Conservation (phyloP, 768 basidiomycete species). For the Tylopilus balloui region DNA sequence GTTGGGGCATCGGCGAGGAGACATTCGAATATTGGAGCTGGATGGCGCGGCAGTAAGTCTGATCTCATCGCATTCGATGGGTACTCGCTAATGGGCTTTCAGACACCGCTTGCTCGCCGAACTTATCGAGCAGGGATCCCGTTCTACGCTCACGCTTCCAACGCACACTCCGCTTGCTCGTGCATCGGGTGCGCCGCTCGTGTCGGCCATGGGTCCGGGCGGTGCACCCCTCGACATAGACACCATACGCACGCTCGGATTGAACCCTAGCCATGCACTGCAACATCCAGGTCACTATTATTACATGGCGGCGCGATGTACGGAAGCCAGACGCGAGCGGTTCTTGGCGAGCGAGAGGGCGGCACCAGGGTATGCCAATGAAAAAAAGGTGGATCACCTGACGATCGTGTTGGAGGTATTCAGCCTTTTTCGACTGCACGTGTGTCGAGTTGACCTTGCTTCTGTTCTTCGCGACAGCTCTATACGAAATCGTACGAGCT, state of each 20-base stretch:
- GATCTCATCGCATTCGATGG: neutral
- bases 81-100: neutral
- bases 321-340: conserved; percentile 66
- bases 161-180: conserved; percentile 43
- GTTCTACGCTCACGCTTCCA: conserved; percentile 59
- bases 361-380: conserved; percentile 78
- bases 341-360: conserved; percentile 53
- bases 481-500: conserved; percentile 93
- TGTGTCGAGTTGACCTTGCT: neutral
- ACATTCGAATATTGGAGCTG: conserved; percentile 98
- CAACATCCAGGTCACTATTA: conserved; percentile 88
- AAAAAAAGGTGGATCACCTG: conserved; percentile 89
- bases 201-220: conserved; percentile 7
- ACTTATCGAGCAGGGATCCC: conserved; percentile 77
- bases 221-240: conserved; percentile 46
- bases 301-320: conserved; percentile 84
- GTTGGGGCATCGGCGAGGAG: conserved; percentile 95
- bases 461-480: conserved; percentile 43
- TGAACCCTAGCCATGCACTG: conserved; percentile 77
- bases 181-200: conserved; percentile 20
- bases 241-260: conserved; percentile 54
- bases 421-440: neutral
- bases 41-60: conserved; percentile 82
- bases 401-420: conserved; percentile 76
- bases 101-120: conserved; percentile 91